Evolutionary conservation across 495 filamentous ascomycete genomes (phyloP).

Genomic region (Hyaloscypha bicolor): DNA sequence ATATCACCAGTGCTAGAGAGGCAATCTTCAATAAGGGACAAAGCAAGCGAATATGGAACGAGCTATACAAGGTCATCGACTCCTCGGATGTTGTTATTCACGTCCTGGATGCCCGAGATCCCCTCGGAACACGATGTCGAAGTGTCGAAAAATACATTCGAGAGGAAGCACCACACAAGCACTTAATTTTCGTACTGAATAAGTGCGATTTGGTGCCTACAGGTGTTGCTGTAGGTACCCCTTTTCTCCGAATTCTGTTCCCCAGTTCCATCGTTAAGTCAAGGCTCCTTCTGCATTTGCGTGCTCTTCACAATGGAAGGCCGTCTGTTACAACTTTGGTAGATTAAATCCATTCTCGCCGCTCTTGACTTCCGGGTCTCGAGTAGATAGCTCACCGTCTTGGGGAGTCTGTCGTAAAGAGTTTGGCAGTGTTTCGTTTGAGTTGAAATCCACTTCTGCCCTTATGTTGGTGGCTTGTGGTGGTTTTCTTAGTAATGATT

Average conservation of each 20-base stretch:
- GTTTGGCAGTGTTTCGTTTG: slow-evolving; percentile 66
- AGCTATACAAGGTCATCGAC: slow-evolving; percentile 97
- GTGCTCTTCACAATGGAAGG: slow-evolving; percentile 64
- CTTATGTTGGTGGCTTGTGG: slow-evolving; percentile 53
- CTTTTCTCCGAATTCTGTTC: slow-evolving; percentile 22
- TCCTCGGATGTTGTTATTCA: slow-evolving; percentile 96
- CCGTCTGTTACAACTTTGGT: slow-evolving; percentile 98
- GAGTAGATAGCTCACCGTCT: slow-evolving; percentile 79
- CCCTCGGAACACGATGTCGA: slow-evolving; percentile 83
- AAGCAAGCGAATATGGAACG: slow-evolving; percentile 95
- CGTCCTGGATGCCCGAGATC: slow-evolving; percentile 92
- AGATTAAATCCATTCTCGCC: slow-evolving; percentile 77
- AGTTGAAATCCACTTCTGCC: slow-evolving; percentile 76
- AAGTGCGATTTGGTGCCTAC: slow-evolving; percentile 97
- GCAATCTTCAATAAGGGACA: slow-evolving; percentile 93
- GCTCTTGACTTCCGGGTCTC: slow-evolving; percentile 56
- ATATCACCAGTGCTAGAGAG: slow-evolving; percentile 72
- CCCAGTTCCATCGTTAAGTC: slow-evolving; percentile 79
- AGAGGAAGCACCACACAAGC: slow-evolving; percentile 93
- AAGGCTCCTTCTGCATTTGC: slow-evolving; percentile 72
- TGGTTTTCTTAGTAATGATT: slow-evolving; percentile 97
- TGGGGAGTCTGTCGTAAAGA: slow-evolving; percentile 76
- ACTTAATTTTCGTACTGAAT: slow-evolving; percentile 89
- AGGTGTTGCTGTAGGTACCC: slow-evolving; percentile 82
- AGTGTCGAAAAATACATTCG: slow-evolving; percentile 92